Base-by-base conservation (phyloP, 2,329 filamentous ascomycete genomes). In the Penicillium occitanis region DNA sequence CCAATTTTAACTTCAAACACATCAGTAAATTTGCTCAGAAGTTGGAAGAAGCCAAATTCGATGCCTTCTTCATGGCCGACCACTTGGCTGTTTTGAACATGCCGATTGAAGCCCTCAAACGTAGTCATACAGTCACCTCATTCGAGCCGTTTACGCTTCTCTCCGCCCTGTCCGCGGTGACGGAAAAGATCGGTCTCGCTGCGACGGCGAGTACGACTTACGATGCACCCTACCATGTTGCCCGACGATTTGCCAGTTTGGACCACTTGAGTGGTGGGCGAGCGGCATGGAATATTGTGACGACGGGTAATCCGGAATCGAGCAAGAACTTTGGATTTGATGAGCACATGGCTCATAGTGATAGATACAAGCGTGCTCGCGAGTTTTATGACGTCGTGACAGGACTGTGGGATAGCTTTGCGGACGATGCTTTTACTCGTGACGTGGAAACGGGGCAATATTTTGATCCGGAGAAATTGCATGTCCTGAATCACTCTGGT, bases 41-140 rank as follows among this genome's bases (percentile, higher is more conserved):
- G 66, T 78, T 85, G 0, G 84, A 86, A 70, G 78, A 76, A 7
- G 84, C 83, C 68, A 86, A 85, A 64, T 85, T 85, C 68, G 83
- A 86, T 68, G 83, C 83, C 44, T 85, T 86, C 73, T 86, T 85
- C 76, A 85, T 85, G 83, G 84, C 83, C 0, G 84, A 85, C 67
- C 83, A 85, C 68, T 75, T 85, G 0, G 84, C 82, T 3, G 83
- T 86, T 1, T 70, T 85, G 51, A 86, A 86, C 68, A 85, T 86
- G 85, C 84, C 84, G 0, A 73, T 83, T 1, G 85, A 87, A 64
- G 85, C 85, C 1, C 76, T 87, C 11, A 84, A 84, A 69, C 82
- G 85, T 35, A 86, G 83, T 67, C 85, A 87, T 63, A 87, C 85
- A 0, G 83, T 85, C 0, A 86, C 84, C 0, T 86, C 84, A 0